Evolutionary conservation across 2,329 filamentous ascomycete genomes (phyloP), one percentile per base, ranked within the genome.

Genomic region (Parastagonospora nodorum): DNA sequence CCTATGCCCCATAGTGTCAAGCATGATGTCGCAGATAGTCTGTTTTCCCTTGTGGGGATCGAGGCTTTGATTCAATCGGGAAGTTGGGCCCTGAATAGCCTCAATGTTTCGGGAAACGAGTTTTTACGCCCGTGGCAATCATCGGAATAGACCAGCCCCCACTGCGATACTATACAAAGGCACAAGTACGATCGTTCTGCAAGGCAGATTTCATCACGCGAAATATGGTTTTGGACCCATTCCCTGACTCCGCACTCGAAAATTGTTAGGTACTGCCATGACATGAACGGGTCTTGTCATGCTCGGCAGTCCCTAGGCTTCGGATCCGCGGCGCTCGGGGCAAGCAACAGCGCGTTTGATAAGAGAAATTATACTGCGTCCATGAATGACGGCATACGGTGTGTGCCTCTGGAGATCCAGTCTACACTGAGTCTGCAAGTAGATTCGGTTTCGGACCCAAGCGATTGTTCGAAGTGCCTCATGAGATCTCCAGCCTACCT

Each of bases 61-160:
- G 14, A 29, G 12, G 5, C 11, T 4, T 11, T 27, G 12, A 14
- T 41, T 14, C 10, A 4, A 5, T n/a, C 8, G 29, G 16, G 9
- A 16, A 41, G 31, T 35, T 33, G 41, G 15, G 29, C 44, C 10
- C 50, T 27, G 32, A 38, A 52, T 45, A 42, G 31, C 35, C 37
- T 54, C 57, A 27, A 50, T 52, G 55, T 66, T 66, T 63, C 59
- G 61, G 61, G 36, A 54, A 53, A 55, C 41, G 42, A 54, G 48
- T 29, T 53, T 54, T 65, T 36, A 64, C 59, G 48, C 41, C 45
- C 42, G 38, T 39, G 51, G 47, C 35, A 48, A 48, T 57, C 47
- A 56, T 55, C 50, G 55, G 50, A 44, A 46, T 44, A 31, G 24
- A 27, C 53, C 48, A 48, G 61, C 60, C 57, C 60, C 60, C 48